These are phyloP conservation scores for Pichia sp. DNA, from an alignment of 1,139 yeast species.

Conservation along the genomic window DNA sequence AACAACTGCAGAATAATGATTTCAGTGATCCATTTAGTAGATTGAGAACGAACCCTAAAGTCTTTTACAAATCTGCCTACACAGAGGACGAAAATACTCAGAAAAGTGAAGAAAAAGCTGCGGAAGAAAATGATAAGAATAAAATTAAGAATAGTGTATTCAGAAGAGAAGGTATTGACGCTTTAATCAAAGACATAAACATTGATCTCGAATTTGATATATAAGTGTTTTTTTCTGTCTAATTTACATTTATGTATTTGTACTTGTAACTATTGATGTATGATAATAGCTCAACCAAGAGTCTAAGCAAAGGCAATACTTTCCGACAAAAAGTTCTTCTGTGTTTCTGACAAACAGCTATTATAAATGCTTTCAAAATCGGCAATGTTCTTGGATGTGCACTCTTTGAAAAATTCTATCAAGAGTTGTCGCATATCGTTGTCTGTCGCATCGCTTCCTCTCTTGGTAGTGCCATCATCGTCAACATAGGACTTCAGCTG, in stretches of 20 bases:
- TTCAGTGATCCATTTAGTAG: slow-evolving; percentile 82
- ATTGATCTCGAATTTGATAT: slow-evolving; percentile 29
- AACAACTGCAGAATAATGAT: slow-evolving; percentile 40
- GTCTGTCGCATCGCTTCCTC: slow-evolving; percentile 24
- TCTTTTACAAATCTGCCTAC: slow-evolving; percentile 49
- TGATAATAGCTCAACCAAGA: neutral
- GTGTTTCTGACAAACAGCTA: neutral
- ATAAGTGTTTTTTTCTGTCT: neutral
- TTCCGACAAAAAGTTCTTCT: neutral
- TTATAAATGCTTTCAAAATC: neutral
- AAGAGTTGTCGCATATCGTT: slow-evolving; percentile 44
- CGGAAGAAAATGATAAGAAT: slow-evolving; percentile 14
- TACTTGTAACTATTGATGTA: neutral
- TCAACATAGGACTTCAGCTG: slow-evolving; percentile 51
- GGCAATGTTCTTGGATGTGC: slow-evolving; percentile 39
- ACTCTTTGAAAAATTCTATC: slow-evolving; percentile 59
- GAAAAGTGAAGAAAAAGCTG: slow-evolving; percentile 13
- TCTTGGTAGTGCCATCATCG: slow-evolving; percentile 28
- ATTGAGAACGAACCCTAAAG: slow-evolving; percentile 78
- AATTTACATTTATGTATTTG: neutral
- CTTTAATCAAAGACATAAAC: slow-evolving; percentile 27
- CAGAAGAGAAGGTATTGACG: slow-evolving; percentile 30
- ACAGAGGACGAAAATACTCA: slow-evolving; percentile 15
- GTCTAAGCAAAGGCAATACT: neutral
- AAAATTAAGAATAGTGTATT: slow-evolving; percentile 22